Evolutionary conservation across 2,329 filamentous ascomycete genomes (phyloP).

Genomic region (Ophiocordyceps camponoti-saundersi): DNA sequence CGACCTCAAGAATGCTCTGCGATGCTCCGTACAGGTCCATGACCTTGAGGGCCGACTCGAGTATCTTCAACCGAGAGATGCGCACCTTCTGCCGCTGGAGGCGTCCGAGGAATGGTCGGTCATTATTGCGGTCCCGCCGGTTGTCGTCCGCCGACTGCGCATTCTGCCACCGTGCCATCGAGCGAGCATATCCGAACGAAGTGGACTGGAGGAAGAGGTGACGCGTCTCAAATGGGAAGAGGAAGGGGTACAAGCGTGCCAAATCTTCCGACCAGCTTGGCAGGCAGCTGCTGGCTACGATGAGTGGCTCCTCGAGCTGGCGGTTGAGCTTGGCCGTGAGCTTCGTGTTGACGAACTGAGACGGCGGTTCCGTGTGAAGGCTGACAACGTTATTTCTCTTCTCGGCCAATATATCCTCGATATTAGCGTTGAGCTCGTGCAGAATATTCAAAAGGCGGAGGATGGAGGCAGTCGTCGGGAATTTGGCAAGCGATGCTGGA

Average conservation of each 20-base stretch:
- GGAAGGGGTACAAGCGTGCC: constrained; percentile 82
- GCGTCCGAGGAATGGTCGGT: constrained; percentile 77
- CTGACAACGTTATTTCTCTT: constrained; percentile 49
- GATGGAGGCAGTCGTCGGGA: constrained; percentile 74
- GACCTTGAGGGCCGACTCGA: constrained; percentile 93
- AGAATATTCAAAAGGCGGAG: constrained; percentile 76
- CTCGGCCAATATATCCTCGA: constrained; percentile 76
- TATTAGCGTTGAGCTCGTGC: constrained; percentile 81
- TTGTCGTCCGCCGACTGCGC: constrained; percentile 68
- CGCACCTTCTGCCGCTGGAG: constrained; percentile 95
- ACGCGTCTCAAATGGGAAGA: constrained; percentile 95
- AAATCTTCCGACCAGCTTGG: constrained; percentile 94
- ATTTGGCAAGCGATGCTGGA: constrained; percentile 65
- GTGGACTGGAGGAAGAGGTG: constrained; percentile 96
- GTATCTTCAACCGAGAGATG: constrained; percentile 82
- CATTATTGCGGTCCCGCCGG: constrained; percentile 70
- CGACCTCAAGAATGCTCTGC: constrained; percentile 87
- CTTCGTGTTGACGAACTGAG: constrained; percentile 97
- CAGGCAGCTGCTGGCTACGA: constrained; percentile 91
- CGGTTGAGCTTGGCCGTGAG: constrained; percentile 94
- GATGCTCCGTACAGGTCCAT: constrained; percentile 98
- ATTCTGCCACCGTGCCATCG: constrained; percentile 96
- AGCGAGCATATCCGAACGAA: constrained; percentile 92
- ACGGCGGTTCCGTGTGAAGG: constrained; percentile 64
- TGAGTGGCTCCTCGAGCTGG: constrained; percentile 87